Conservation (phyloP, 495 filamentous ascomycete species). For the Chaetomium tenue region DNA sequence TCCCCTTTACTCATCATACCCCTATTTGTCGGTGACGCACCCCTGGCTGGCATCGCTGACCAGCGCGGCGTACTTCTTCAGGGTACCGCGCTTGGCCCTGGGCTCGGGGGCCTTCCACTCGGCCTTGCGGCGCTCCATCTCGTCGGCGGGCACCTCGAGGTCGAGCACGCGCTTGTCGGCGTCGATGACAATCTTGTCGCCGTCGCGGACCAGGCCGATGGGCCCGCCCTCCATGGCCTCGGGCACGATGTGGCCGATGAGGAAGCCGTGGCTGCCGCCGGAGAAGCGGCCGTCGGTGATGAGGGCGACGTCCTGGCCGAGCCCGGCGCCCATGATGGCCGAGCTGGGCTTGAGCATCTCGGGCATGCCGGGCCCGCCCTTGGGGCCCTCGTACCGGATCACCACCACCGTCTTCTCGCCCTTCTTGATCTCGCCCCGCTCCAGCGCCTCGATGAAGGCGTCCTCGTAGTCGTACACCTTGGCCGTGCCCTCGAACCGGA, state of each 20-base stretch:
- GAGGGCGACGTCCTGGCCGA: conserved; percentile 77
- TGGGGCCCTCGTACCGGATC: conserved; percentile 91
- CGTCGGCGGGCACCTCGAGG: conserved; percentile 56
- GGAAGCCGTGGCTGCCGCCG: conserved; percentile 74
- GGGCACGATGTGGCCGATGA: conserved; percentile 74
- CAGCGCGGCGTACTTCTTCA: conserved; percentile 70
- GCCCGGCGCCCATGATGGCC: conserved; percentile 82
- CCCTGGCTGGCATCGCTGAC: conserved; percentile 76
- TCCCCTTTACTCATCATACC: not conserved
- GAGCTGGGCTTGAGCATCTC: conserved; percentile 84
- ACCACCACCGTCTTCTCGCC: conserved; percentile 97
- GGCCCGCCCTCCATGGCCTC: conserved; percentile 69
- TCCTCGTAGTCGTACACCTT: conserved; percentile 85
- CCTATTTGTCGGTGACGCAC: conserved; percentile 66
- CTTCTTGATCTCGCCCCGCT: conserved; percentile 82
- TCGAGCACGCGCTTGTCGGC: conserved; percentile 64
- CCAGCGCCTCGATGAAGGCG: conserved; percentile 72
- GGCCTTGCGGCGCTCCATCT: conserved; percentile 63
- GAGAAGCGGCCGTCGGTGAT: conserved; percentile 78
- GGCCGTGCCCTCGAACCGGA: conserved; percentile 82
- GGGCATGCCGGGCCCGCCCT: conserved; percentile 79
- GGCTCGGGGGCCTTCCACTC: conserved; percentile 64
- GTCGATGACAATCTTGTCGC: conserved; percentile 69
- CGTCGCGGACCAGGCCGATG: conserved; percentile 65
- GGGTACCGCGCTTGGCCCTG: conserved; percentile 69